Conservation (phyloP, 1,284 basidiomycete species). For the Fistulinella staudtii region DNA sequence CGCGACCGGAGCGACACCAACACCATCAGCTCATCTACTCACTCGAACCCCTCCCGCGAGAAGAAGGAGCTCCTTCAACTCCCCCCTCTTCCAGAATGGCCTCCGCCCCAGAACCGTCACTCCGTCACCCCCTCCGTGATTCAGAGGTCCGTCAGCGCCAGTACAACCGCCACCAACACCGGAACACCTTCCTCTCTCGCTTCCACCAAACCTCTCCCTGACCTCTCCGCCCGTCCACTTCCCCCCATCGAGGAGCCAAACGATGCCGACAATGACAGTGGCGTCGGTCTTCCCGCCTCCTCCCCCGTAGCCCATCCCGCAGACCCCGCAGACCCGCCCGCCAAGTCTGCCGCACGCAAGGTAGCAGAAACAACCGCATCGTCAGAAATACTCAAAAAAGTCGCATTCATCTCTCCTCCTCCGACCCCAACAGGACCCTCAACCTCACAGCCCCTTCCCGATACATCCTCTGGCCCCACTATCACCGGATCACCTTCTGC, state of each 20-base stretch:
- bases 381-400: conserved; percentile 67
- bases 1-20: conserved; percentile 34
- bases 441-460: conserved; percentile 33
- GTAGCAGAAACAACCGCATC: conserved; percentile 35
- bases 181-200: conserved; percentile 47
- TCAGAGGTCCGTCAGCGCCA: conserved; percentile 28
- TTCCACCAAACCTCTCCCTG: conserved; percentile 67
- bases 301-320: conserved; percentile 25
- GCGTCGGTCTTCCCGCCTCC: conserved; percentile 30
- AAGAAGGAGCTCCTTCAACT: conserved; percentile 67
- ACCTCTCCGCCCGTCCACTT: conserved; percentile 49
- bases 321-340: conserved; percentile 39
- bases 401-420: conserved; percentile 77
- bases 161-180: conserved; percentile 36
- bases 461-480: conserved; percentile 36
- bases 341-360: conserved; percentile 53
- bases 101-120: conserved; percentile 36
- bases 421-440: conserved; percentile 51
- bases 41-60: conserved; percentile 29
- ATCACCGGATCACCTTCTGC: conserved; percentile 38
- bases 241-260: conserved; percentile 48
- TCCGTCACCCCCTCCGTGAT: conserved; percentile 26
- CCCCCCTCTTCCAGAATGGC: conserved; percentile 54
- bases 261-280: conserved; percentile 34
- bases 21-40: conserved; percentile 30